Conservation (phyloP, 2,329 filamentous ascomycete genomes). For the Alternaria gansuensis region DNA sequence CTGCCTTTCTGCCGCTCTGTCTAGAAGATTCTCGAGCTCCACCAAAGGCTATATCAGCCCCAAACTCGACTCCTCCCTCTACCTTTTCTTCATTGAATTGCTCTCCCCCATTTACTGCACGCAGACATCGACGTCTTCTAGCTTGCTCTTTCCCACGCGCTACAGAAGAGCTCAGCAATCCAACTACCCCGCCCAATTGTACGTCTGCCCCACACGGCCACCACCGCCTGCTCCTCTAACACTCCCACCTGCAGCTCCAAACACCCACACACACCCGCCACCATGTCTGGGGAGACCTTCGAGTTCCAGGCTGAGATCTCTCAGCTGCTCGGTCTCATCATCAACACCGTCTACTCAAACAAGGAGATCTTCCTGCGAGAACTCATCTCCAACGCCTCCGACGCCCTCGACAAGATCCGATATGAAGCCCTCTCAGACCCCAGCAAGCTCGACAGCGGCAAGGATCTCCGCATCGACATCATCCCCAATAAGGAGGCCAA, state of each 20-base stretch:
- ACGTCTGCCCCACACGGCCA: constrained; percentile 25
- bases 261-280: constrained; percentile 50
- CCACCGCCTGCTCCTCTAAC: constrained; percentile 27
- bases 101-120: constrained; percentile 26
- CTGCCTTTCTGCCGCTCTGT: constrained; percentile 46
- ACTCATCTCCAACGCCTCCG: constrained; percentile 96
- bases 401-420: constrained; percentile 99
- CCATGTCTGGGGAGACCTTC: constrained; percentile 91
- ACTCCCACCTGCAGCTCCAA: constrained; percentile 22
- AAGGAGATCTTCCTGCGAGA: constrained; percentile 99
- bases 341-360: constrained; percentile 99
- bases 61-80: constrained; percentile 36
- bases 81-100: constrained; percentile 39
- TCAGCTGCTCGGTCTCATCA: constrained; percentile 99
- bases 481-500: constrained; percentile 97
- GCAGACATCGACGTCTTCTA: constrained; percentile 36
- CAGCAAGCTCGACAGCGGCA: constrained; percentile 94
- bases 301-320: constrained; percentile 99
- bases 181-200: constrained; percentile 34
- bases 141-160: constrained; percentile 33
- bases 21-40: constrained; percentile 53
- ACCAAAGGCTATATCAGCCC: constrained; percentile 45
- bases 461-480: constrained; percentile 99
- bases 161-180: constrained; percentile 34
- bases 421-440: constrained; percentile 98